A percentile compares a stretch with the other conserved stretches of the same genome.
phyloP scores from a whole-genome alignment of 78 protist genomes.

The slime mould (Dictyostelium discoideum) region DNA sequence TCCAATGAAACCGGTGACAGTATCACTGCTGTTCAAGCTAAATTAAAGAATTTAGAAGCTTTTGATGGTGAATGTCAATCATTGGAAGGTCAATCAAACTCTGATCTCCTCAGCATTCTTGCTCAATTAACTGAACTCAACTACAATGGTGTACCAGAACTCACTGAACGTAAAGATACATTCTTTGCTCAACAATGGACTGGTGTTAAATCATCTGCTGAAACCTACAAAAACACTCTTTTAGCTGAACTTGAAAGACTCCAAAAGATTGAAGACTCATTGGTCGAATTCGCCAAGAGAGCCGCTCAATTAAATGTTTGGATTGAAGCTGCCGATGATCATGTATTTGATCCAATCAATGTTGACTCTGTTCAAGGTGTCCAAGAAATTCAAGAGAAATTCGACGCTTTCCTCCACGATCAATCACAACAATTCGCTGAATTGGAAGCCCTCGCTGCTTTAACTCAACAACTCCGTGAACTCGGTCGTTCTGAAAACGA shows the following conservation, averaged over 20 bases:
- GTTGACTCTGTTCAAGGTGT: conserved; percentile 71
- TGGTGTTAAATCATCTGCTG: conserved; percentile 26
- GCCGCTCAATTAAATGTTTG: conserved; percentile 76
- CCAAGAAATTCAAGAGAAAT: conserved; percentile 63
- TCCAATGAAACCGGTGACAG: conserved; percentile 62
- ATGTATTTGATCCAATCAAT: conserved; percentile 60
- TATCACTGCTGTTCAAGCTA: conserved; percentile 75
- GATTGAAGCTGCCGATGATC: conserved; percentile 72
- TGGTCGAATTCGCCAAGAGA: conserved; percentile 77
- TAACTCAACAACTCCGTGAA: conserved; percentile 67
- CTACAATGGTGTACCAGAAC: conserved; percentile 2
- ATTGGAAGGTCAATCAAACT: conserved; percentile 22
- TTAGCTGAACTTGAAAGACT: conserved; percentile 58
- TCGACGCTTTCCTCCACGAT: conserved; percentile 61
- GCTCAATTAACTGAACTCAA: conserved; percentile 52
- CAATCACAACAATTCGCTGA: conserved; percentile 59
- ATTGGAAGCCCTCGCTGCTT: conserved; percentile 75
- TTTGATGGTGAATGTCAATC: conserved; percentile 78
- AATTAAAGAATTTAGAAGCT: conserved; percentile 75
- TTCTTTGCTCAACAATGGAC: conserved; percentile 53
- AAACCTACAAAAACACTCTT: conserved; percentile 30
- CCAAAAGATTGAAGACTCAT: conserved; percentile 80
- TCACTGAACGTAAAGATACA: conserved; percentile 1
- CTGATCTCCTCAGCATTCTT: conserved; percentile 31
- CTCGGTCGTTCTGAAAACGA: conserved; percentile 79